These are phyloP conservation scores for Leishmania tropica DNA, from an alignment of 208 protist species.

Conservation along the genomic window DNA sequence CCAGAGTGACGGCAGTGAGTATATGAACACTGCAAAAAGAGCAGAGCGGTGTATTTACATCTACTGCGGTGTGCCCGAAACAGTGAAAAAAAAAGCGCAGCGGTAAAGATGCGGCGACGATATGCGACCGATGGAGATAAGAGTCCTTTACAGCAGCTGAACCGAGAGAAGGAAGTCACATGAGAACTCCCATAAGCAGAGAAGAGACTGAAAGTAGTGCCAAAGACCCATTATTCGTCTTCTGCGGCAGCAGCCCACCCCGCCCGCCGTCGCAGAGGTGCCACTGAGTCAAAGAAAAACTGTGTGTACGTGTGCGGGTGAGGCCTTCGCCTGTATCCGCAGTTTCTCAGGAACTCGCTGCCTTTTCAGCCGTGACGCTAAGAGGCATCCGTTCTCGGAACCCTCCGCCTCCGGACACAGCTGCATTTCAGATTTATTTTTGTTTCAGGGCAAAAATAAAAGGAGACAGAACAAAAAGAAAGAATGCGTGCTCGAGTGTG, in stretches of 20 bases:
- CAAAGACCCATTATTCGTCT: neutral
- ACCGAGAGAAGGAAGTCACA: neutral
- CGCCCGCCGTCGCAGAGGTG: neutral
- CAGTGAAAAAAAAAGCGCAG: neutral
- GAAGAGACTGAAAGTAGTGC: neutral
- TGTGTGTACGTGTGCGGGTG: too few relatives aligned
- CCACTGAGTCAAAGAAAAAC: neutral
- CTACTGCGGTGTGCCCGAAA: neutral
- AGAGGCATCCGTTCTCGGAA: neutral
- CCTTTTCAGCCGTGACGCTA: neutral
- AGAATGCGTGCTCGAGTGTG: slow-evolving; percentile 6
- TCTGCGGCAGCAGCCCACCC: neutral
- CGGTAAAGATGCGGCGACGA: neutral
- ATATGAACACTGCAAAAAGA: neutral
- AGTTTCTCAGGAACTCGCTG: neutral
- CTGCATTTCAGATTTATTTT: neutral
- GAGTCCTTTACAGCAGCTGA: neutral
- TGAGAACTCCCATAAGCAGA: neutral
- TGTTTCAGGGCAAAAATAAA: too few relatives aligned
- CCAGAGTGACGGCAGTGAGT: neutral
- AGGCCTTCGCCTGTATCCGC: neutral
- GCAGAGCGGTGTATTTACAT: neutral
- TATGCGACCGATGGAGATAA: neutral
- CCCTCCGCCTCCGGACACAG: neutral
- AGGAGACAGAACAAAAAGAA: slow-evolving; percentile 3